Base-by-base conservation (phyloP, 306 rosid species). In the Myrica gale region DNA sequence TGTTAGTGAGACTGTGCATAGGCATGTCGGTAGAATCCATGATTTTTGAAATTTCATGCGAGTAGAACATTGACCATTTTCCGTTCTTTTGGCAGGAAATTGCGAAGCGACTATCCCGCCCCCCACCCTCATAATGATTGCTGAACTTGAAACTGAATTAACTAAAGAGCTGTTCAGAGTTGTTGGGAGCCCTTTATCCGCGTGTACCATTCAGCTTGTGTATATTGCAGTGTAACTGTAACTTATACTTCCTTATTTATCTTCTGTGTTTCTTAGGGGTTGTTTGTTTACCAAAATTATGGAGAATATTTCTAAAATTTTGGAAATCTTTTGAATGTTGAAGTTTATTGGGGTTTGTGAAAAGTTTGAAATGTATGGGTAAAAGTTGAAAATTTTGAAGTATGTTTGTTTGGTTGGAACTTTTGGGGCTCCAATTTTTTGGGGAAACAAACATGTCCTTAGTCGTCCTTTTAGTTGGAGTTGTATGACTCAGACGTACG, bases 71-170 rank as follows among this genome's bases (percentile, higher is more conserved):
- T 71, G 46, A 75, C 11, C 16, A 7, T 16, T 19, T 2, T 42
- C 20, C 23, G 74, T 37, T 21, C 46, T 53, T 81, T 65, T 21
- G 68, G 51, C 86, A 88, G 91, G 91, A 85, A 77, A 85, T 88
- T 20, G 89, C 88, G 2, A 88, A 85, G 80, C 86, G 86, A 26
- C 75, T 88, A 68, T 88, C 89, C 56, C 89, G 89, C 8, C 88
- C 89, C 0, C 69, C 37, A 0, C 37, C 84, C 41, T 9, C 84
- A 32, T 72, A 80, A 9, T 78, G 85, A 87, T 74, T 58, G 16
- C 47, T 61, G 77, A 76, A 83, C 74, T 57, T 66, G 68, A 65
- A 78, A 73, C 47, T 32, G 67, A 52, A 32, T 16, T 57, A 43
- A 47, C 42, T 42, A 9, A 15, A 63, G 23, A 23, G 44, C 10